Evolutionary conservation across 768 basidiomycete genomes (phyloP).

Genomic region (Tricholoma bakamatsutake): DNA sequence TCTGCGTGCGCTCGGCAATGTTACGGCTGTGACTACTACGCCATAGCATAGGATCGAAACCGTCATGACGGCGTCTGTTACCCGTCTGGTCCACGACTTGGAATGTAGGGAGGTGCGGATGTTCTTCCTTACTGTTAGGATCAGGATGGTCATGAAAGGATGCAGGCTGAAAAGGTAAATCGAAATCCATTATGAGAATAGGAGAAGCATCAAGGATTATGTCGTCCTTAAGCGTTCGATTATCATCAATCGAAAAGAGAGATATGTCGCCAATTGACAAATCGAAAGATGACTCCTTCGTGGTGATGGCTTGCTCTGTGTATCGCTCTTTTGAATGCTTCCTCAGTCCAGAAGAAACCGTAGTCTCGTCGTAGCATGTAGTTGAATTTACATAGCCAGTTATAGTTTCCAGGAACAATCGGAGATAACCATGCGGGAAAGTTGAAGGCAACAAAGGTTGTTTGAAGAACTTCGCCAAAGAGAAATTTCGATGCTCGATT

Average conservation of each 20-base stretch:
- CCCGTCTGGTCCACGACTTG: slow-evolving; percentile 61
- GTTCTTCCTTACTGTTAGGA: slow-evolving; percentile 12
- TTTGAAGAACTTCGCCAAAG: slow-evolving; percentile 40
- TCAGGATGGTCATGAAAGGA: slow-evolving; percentile 37
- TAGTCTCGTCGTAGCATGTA: slow-evolving; percentile 7
- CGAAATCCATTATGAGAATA: slow-evolving; percentile 68
- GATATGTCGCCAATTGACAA: slow-evolving; percentile 41
- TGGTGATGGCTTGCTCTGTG: background rate
- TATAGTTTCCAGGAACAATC: slow-evolving; percentile 44
- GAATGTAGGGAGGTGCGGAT: slow-evolving; percentile 45
- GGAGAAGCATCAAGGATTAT: slow-evolving; percentile 43
- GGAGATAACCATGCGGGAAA: slow-evolving; percentile 44
- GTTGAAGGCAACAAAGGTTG: slow-evolving; percentile 55
- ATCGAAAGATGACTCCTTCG: background rate
- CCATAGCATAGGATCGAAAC: slow-evolving; percentile 61
- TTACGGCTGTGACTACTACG: slow-evolving; percentile 31
- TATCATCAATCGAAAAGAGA: slow-evolving; percentile 42
- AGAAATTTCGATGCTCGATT: slow-evolving; percentile 6
- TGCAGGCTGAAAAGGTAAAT: slow-evolving; percentile 55
- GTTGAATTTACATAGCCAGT: slow-evolving; percentile 20
- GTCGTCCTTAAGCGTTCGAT: slow-evolving; percentile 4
- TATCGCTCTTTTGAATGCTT: background rate
- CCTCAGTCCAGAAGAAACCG: background rate
- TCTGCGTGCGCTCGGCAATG: slow-evolving; percentile 4
- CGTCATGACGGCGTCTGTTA: slow-evolving; percentile 28